Base-by-base conservation (phyloP, 2,329 filamentous ascomycete species). In the Fusarium armeniacum region DNA sequence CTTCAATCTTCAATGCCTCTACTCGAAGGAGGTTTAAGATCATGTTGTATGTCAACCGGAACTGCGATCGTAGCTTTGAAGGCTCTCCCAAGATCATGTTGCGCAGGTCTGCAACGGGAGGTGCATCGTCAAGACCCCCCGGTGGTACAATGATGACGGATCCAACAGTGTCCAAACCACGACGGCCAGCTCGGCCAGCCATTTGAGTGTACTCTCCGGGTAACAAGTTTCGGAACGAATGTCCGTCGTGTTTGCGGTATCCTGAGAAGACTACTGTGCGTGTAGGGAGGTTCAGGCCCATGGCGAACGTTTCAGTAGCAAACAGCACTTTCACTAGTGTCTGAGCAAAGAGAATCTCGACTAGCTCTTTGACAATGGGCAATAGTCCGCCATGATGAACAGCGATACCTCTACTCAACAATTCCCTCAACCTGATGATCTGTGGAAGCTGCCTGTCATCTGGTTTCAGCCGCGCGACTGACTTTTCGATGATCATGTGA, bases 181-280 rank as follows among this genome's bases (percentile, higher is more conserved):
- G 90, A 75, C 96, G 91, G 51, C 96, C 96, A 54, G 96, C 96
- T 82, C 96, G 89, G 35, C 96, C 96, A 26, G 96, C 95, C 96
- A 99, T 99, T 75, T 99, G 96, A 2, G 96, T 99, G 78, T 99
- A 99, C 78, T 99, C 96, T 18, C 96, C 96, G 0, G 96, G 94
- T 0, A 97, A 85, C 0, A 99, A 84, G 76, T 98, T 96, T 70
- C 96, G 87, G 83, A 98, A 98, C 6, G 89, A 89, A 73, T 96
- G 92, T 8, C 96, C 96, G 76, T 99, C 96, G 71, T 98, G 95
- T 78, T 99, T 99, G 53, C 96, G 90, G 80, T 96, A 97, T 12
- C 96, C 96, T 13, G 96, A 98, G 79, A 99, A 99, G 3, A 98
- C 95, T 0, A 99, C 96, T 1, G 96, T 99, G 70, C 96, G 88